Conservation (phyloP, 768 basidiomycete genomes). For the Trametes maxima region DNA sequence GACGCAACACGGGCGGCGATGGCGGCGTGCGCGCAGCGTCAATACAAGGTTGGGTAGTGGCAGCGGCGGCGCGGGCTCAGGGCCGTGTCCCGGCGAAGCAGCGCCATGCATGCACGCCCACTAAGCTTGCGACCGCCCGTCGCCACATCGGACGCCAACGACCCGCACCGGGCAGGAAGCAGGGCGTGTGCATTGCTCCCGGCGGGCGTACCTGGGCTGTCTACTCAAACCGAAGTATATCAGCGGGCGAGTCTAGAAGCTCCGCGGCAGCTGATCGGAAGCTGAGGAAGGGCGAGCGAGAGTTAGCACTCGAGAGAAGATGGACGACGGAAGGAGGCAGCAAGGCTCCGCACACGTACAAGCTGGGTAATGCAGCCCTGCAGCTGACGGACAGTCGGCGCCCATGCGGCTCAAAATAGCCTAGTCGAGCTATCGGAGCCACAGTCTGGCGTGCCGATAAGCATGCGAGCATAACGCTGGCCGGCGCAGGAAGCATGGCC, state of each 20-base stretch:
- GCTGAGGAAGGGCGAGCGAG: neutral
- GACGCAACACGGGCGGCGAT: neutral
- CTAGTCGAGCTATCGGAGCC: slow-evolving; percentile 1
- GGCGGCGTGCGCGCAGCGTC: neutral
- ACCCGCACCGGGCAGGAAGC: no score
- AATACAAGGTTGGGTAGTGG: no score
- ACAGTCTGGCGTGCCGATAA: slow-evolving; percentile 16
- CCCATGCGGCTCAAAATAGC: slow-evolving; percentile 16
- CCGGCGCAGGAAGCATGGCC: neutral
- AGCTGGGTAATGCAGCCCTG: slow-evolving; percentile 15
- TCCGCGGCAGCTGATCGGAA: slow-evolving; percentile 6
- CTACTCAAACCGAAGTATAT: slow-evolving; percentile 15
- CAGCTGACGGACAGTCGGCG: slow-evolving; percentile 15
- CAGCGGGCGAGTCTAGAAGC: slow-evolving; percentile 6
- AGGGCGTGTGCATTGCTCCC: neutral
- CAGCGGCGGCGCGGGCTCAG: no score
- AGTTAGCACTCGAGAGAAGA: neutral
- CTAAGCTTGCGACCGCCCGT: no score
- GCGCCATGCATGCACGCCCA: no score
- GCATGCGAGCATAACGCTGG: slow-evolving; percentile 15
- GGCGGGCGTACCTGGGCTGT: slow-evolving; percentile 5
- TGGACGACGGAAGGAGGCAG: neutral
- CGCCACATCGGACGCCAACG: no score
- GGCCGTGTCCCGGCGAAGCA: no score
- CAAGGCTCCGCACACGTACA: slow-evolving; percentile 8